Base-by-base conservation (phyloP, 208 protist species). In the Porcisia hertigi region DNA sequence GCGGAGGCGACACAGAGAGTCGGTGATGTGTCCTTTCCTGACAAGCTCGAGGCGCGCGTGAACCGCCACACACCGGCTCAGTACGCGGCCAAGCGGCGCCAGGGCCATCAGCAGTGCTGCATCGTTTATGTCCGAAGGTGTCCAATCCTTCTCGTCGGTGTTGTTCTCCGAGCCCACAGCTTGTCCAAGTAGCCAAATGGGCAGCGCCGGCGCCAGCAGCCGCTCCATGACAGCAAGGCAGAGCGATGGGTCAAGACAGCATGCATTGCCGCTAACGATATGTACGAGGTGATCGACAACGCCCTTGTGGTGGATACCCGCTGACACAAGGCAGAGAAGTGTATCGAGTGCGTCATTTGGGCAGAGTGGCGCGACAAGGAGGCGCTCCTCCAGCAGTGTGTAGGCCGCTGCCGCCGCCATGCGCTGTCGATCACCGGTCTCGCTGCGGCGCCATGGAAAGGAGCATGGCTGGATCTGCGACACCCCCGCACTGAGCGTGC, bases 281-380 rank as follows among this genome's bases (percentile, higher is more conserved):
- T 30, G 52, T 14, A 78, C 73, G n/a, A 82, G 78, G 12, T 78
- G 78, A 57, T 73, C 25, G 67, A 78, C 64, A 41, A 82, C 69
- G 30, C 73, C 78, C 53, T 4, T 18, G 69, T 82, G 78, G 45
- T 78, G 67, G 30, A 65, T 41, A 39, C 65, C 53, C 4, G 52
- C 9, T 16, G 74, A 59, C 47, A 64, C 30, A 4, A 69, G 14
- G 34, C 34, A 25, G 12, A 45, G 18, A 3, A 80, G 66, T 11
- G 77, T 49, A 52, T 78, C 49, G 20, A 86, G 74, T 11, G 87
- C 87, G 11, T 67, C 71, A 18, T 79, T 74, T 0, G 85, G 81
- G 9, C 45, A 71, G 8, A 92, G 66, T 25, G 84, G 74, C 1
- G 80, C 79, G 3, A 80, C 39, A 12, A 67, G 74, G 18, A 91